phyloP scores from a whole-genome alignment of 2,329 filamentous ascomycete species.

The Verticillium dahliae region DNA sequence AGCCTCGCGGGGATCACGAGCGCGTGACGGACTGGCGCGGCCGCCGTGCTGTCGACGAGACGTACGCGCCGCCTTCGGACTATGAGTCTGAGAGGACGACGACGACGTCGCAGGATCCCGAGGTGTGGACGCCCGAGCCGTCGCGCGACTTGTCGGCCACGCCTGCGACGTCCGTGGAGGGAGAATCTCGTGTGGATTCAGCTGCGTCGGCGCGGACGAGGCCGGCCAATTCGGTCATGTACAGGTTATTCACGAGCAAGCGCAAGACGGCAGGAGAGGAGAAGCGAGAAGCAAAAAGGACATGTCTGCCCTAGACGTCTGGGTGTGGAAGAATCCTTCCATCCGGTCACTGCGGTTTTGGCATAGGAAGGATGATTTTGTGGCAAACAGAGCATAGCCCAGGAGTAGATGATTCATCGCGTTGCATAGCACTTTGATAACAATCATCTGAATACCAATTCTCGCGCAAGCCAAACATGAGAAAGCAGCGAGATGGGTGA shows the following conservation, averaged over 20 bases:
- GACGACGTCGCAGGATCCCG: not conserved
- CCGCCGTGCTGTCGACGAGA: not conserved
- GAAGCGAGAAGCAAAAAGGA: not conserved
- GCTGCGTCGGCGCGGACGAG: not conserved
- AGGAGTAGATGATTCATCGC: not conserved
- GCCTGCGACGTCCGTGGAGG: not conserved
- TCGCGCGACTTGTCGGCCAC: not conserved
- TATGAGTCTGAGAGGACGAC: not conserved
- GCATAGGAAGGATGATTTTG: too few relatives aligned
- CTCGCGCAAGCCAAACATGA: too few relatives aligned
- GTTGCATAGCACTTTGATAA: too few relatives aligned
- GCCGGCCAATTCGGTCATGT: constrained; percentile 1
- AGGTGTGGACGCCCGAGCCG: not conserved
- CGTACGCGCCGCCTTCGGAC: not conserved
- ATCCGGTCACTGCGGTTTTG: too few relatives aligned
- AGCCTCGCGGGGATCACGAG: not conserved
- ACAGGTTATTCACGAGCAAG: constrained; percentile 1
- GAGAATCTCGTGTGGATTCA: not conserved
- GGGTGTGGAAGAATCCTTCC: too few relatives aligned
- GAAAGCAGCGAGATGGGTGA: too few relatives aligned
- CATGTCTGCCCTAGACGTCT: not conserved
- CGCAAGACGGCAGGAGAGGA: not conserved
- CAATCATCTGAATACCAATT: too few relatives aligned
- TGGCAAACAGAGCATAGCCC: not conserved
- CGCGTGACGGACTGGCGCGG: not conserved